These are phyloP conservation scores for Acanthamoeba royreba DNA, from an alignment of 208 protist genomes.

Conservation along the genomic window DNA sequence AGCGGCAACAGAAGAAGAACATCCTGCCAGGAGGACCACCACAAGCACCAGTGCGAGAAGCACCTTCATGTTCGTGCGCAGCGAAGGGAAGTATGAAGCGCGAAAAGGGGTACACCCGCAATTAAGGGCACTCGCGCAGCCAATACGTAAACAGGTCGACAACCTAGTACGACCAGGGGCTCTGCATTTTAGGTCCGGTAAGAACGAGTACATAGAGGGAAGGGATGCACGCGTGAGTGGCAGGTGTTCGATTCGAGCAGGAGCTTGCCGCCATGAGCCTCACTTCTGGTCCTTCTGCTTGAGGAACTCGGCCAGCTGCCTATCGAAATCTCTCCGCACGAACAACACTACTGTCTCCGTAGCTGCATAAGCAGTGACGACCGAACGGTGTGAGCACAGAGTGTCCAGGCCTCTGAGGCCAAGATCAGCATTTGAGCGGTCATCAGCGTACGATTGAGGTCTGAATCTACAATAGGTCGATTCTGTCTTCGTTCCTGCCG, in stretches of 20 bases:
- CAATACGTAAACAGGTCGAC: no score
- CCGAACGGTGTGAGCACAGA: not conserved
- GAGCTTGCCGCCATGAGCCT: no score
- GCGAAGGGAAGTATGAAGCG: no score
- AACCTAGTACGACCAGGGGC: no score
- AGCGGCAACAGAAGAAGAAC: not conserved
- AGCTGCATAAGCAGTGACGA: not conserved
- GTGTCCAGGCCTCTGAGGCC: no score
- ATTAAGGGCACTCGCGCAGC: no score
- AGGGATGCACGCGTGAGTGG: no score
- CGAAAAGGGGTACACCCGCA: no score
- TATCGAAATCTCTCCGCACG: not conserved
- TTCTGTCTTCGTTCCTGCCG: not conserved
- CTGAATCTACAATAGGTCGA: not conserved
- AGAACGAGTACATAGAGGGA: no score
- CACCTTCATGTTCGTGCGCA: not conserved
- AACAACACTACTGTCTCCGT: not conserved
- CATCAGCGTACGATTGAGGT: not conserved
- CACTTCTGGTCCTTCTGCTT: not conserved
- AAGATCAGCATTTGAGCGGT: not conserved
- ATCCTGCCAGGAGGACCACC: not conserved
- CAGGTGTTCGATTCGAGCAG: no score
- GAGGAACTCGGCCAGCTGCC: not conserved
- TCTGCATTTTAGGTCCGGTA: no score
- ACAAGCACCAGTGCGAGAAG: not conserved